Percentiles rank a stretch among this genome's conserved stretches.
These are phyloP conservation scores for Podila epigama DNA, from an alignment of 192 early-diverging fungal species.

Conservation along the genomic window DNA sequence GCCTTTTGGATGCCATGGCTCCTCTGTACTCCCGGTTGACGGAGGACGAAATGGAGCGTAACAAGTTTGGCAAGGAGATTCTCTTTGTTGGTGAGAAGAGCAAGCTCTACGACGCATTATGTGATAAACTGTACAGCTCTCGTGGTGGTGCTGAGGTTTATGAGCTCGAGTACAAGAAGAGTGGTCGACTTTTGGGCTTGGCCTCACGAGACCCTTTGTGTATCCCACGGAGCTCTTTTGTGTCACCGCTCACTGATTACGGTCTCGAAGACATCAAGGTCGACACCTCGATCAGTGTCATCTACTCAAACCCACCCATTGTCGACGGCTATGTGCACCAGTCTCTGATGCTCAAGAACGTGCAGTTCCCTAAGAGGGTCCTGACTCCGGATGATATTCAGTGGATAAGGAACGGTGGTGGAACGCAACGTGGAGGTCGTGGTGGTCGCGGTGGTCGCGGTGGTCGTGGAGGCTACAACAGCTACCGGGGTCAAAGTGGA, in stretches of 20 bases:
- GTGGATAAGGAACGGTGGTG: conserved; percentile 54
- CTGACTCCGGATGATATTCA: conserved; percentile 53
- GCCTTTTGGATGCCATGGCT: conserved; percentile 77
- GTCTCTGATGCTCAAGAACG: conserved; percentile 38
- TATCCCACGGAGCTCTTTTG: conserved; percentile 67
- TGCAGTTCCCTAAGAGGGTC: conserved; percentile 27
- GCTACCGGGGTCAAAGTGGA: conserved; percentile 27
- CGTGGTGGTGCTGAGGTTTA: conserved; percentile 42
- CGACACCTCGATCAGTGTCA: conserved; percentile 67
- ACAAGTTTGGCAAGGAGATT: conserved; percentile 68
- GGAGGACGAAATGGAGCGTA: conserved; percentile 78
- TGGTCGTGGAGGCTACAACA: conserved; percentile 27
- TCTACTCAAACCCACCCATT: conserved; percentile 26
- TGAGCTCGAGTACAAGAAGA: conserved; percentile 59
- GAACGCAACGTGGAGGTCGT: conserved; percentile 43
- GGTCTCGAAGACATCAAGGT: conserved; percentile 67
- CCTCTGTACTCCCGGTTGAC: conserved; percentile 69
- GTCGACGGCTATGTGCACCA: conserved; percentile 31
- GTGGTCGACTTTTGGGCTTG: conserved; percentile 64
- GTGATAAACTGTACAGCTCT: conserved; percentile 61
- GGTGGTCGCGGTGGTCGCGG: conserved; percentile 46
- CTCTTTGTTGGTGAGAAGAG: conserved; percentile 67
- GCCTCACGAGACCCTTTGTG: conserved; percentile 66
- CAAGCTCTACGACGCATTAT: conserved; percentile 65
- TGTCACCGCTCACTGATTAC: conserved; percentile 59